phyloP scores from a whole-genome alignment of 1,284 basidiomycete genomes.

The Puccinia polysora region DNA sequence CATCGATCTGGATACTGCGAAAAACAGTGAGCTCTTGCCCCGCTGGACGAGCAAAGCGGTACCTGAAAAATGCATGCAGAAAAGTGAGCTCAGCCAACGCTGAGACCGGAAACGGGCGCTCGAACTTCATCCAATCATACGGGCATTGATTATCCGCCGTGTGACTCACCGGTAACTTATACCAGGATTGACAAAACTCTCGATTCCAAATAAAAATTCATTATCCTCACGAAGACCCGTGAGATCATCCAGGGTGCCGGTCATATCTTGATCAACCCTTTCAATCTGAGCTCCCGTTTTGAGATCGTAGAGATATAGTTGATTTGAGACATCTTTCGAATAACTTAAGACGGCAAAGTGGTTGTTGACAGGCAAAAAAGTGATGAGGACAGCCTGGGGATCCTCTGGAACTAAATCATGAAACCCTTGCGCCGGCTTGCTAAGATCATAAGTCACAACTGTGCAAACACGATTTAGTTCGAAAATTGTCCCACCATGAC shows the following conservation, averaged over 20 bases:
- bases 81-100: neutral
- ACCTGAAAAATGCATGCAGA: neutral
- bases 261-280: slow-evolving; percentile 65
- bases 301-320: slow-evolving; percentile 69
- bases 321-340: slow-evolving; percentile 75
- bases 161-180: slow-evolving; percentile 62
- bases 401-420: slow-evolving; percentile 69
- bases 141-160: slow-evolving; percentile 15
- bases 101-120: neutral
- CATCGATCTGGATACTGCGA: slow-evolving; percentile 62
- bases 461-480: too few relatives aligned
- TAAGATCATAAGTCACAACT: slow-evolving; percentile 65
- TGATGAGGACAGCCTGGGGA: slow-evolving; percentile 61
- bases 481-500: slow-evolving; percentile 44
- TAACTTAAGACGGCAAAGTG: slow-evolving; percentile 65
- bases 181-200: slow-evolving; percentile 70
- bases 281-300: slow-evolving; percentile 59
- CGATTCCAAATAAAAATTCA: slow-evolving; percentile 67
- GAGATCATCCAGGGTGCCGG: slow-evolving; percentile 64
- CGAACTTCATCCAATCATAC: slow-evolving; percentile 5
- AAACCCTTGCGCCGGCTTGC: slow-evolving; percentile 57
- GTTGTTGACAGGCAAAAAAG: slow-evolving; percentile 59
- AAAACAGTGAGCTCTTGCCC: slow-evolving; percentile 62
- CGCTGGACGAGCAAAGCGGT: slow-evolving; percentile 46
- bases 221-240: slow-evolving; percentile 60